A percentile compares a stretch with the other conserved stretches of the same genome.
phyloP scores from a whole-genome alignment of 352 stramenopile species.

The Globisporangium paroecandrum region DNA sequence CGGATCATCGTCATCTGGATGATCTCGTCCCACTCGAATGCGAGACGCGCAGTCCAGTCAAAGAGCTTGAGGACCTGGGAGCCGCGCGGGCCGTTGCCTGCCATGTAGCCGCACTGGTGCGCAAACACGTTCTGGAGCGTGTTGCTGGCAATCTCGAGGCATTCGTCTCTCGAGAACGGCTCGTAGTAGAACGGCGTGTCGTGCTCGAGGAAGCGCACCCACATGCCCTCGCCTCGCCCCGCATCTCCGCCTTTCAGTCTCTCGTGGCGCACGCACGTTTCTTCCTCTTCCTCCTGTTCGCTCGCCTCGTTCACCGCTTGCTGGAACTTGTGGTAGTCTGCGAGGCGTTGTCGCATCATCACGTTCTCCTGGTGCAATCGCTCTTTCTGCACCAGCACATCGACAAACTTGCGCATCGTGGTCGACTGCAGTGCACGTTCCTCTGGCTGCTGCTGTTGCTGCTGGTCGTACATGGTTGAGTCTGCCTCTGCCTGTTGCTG shows the following conservation, averaged over 20 bases:
- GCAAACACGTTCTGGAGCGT: slow-evolving; percentile 4
- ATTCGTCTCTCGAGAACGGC: slow-evolving; percentile 4
- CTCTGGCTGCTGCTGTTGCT: background rate
- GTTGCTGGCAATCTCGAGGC: background rate
- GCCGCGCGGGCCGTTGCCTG: background rate
- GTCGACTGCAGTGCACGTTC: background rate
- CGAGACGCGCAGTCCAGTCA: background rate
- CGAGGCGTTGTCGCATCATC: slow-evolving; percentile 15
- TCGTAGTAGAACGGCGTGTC: slow-evolving; percentile 13
- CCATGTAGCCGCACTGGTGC: slow-evolving; percentile 1
- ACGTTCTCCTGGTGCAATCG: slow-evolving; percentile 20
- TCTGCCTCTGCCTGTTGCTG: background rate
- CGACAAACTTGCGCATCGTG: background rate
- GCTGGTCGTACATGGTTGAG: background rate
- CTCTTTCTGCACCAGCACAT: slow-evolving; percentile 7
- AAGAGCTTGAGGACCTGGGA: slow-evolving; percentile 4
- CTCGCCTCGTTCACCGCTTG: background rate
- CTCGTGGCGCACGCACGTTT: background rate
- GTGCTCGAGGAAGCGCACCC: slow-evolving; percentile 4
- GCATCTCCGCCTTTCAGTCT: background rate
- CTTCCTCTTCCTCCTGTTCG: slow-evolving; percentile 1
- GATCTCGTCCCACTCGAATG: slow-evolving; percentile 5
- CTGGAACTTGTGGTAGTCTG: slow-evolving; percentile 10
- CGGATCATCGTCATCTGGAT: slow-evolving; percentile 4
- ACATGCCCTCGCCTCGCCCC: background rate